Base-by-base conservation (phyloP, 2,329 filamentous ascomycete genomes). In the Tolypocladium tundrense region DNA sequence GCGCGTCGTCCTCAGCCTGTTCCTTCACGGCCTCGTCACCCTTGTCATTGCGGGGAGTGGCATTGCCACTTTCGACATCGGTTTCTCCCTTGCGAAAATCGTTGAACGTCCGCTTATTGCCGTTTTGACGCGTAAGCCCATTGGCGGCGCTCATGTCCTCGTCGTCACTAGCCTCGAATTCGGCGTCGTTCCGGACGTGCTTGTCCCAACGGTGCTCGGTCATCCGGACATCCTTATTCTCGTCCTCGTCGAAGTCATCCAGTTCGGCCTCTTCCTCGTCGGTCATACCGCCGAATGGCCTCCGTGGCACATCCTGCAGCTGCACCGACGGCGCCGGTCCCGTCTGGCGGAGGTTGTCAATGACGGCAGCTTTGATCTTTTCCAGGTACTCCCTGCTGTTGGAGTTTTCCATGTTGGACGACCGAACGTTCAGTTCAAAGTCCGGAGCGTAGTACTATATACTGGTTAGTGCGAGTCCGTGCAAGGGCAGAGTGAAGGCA, bases 321-420 rank as follows among this genome's bases (percentile, higher is more conserved):
- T 97, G 91, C 24, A 97, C 91, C 24, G 91, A 96, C 1, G 94
- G 94, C 0, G 87, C 90, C 40, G 89, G 88, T 48, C 90, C 84
- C 35, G 96, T 88, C 70, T 93, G 93, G 61, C 90, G 83, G 56
- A 99, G 75, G 70, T 97, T 95, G 66, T 96, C 90, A 57, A 91
- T 84, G 37, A 96, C 86, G 40, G 88, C 84, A 61, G 88, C 83
- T 60, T 92, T 88, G 66, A 97, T 88, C 66, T 88, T 88, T 50
- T 91, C 85, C 3, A 97, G 79, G 63, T 95, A 93, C 57, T 91
- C 85, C 55, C 84, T 80, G 58, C 90, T 88, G 69, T 96, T 96
- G 50, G 91, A 88, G 66, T 97, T 97, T 68, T 96, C 91, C 77
- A 94, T 90, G 61, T 91, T 93, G 14, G 88, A 89, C 1, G 96